Base-by-base conservation (phyloP, 331 rosid genomes). In the Spiraea crenata region DNA sequence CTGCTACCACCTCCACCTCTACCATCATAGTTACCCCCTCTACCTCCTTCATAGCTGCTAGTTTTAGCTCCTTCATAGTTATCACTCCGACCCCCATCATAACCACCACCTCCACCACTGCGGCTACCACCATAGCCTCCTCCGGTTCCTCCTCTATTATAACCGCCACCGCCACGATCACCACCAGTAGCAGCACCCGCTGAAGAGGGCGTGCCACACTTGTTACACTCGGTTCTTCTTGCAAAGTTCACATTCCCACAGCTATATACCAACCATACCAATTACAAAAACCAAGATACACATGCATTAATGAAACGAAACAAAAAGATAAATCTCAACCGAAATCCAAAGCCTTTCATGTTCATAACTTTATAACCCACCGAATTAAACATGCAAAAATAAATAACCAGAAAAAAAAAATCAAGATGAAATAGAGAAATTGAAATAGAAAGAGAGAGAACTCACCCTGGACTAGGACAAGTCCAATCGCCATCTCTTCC, bases 401-500 rank as follows among this genome's bases (percentile, higher is more conserved):
- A 17, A 25, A 59, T 11, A 1, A 2, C 72, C 9, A 11, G 2
- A 62, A 16, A 73, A 9, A 38, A 47, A n/a, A 5, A 4, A 34
- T 14, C 37, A 35, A 40, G 40, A 39, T 15, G 6, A 76, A 38
- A 38, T 5, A 37, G 10, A 40, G 31, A 40, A 31, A 6, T 7
- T 6, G 16, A 44, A 0, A 39, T 6, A 37, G 9, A 45, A 5
- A 31, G 25, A 34, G 17, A 62, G 74, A 54, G 59, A n/a, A 9
- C 64, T 76, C 11, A 81, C 99, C 96, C 85, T 50, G 90, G 90
- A 56, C 88, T 91, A 66, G 99, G 98, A 78, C 99, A 95, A 3
- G 88, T 88, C 99, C 99, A 95, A 76, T 95, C 98, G 48, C 99
- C 99, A 49, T 95, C 99, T 84, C 98, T 83, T 52, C 99, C 99